phyloP scores from a whole-genome alignment of 2,329 filamentous ascomycete species.

The Orbilia quercus region DNA sequence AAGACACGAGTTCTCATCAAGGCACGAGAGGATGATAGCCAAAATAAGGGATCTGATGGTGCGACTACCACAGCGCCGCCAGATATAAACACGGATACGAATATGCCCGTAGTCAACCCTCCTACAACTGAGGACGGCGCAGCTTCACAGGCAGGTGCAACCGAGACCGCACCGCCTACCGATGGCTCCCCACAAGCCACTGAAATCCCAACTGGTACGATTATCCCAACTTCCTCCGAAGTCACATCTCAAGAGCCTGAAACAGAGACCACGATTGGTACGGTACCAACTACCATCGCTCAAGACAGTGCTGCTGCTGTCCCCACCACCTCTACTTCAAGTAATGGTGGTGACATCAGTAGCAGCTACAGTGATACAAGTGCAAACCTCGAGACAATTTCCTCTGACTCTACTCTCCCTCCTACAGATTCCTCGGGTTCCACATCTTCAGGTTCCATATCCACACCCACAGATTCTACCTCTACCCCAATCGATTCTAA shows the following conservation, averaged over 20 bases:
- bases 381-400: slow-evolving; percentile 36
- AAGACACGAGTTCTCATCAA: slow-evolving; percentile 49
- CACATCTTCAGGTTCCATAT: slow-evolving; percentile 30
- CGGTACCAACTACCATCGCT: slow-evolving; percentile 31
- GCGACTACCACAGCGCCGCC: slow-evolving; percentile 6
- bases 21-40: slow-evolving; percentile 40
- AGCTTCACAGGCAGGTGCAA: slow-evolving; percentile 7
- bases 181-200: slow-evolving; percentile 22
- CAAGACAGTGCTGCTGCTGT: slow-evolving; percentile 23
- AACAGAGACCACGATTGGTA: slow-evolving; percentile 31
- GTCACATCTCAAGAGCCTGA: slow-evolving; percentile 28
- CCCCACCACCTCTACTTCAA: background rate
- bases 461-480: slow-evolving; percentile 36
- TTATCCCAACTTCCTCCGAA: slow-evolving; percentile 29
- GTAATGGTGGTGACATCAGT: slow-evolving; percentile 1
- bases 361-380: slow-evolving; percentile 13
- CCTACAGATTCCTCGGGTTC: slow-evolving; percentile 38
- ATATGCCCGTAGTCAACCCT: background rate
- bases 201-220: slow-evolving; percentile 44
- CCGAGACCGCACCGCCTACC: slow-evolving; percentile 27
- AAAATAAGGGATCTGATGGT: slow-evolving; percentile 40
- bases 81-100: slow-evolving; percentile 6
- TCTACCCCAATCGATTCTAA: slow-evolving; percentile 45
- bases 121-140: slow-evolving; percentile 14
- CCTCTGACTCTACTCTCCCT: slow-evolving; percentile 48